These are phyloP conservation scores for Sequoiadendron giganteum DNA, from an alignment of 75 land plant species.

Conservation along the genomic window DNA sequence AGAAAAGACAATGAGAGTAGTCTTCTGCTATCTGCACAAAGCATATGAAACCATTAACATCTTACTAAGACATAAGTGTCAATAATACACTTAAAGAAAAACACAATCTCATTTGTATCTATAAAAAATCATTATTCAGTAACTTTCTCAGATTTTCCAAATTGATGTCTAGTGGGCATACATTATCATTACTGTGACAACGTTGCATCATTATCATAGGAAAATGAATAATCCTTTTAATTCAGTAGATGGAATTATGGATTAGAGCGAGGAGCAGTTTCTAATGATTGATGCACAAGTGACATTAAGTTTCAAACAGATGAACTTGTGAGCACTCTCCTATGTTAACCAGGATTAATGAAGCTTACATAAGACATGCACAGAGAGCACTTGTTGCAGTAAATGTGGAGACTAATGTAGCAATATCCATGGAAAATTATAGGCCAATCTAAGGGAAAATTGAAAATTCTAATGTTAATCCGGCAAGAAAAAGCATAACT, in stretches of 20 bases:
- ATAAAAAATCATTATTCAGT: too few relatives aligned
- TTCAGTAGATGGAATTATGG: neutral
- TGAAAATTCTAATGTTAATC: neutral
- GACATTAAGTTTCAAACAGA: neutral
- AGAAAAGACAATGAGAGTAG: slow-evolving; percentile 90
- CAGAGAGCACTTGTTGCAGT: neutral
- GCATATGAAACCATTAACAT: neutral
- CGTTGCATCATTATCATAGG: neutral
- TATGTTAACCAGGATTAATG: neutral
- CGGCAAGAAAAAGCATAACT: neutral
- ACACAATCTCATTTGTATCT: neutral
- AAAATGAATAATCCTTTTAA: neutral
- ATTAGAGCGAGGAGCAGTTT: neutral
- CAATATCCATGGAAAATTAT: neutral
- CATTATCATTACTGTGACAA: neutral
- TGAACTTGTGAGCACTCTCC: neutral
- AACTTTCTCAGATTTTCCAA: neutral
- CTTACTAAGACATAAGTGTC: neutral
- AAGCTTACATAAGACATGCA: neutral
- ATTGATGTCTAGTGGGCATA: too few relatives aligned
- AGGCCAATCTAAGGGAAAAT: neutral
- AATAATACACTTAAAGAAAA: neutral
- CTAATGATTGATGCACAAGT: neutral
- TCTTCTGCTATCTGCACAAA: slow-evolving; percentile 93
- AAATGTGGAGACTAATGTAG: neutral